Percentiles rank a stretch among this genome's conserved stretches.
These are phyloP conservation scores for Plasmopara muralis DNA, from an alignment of 352 stramenopile genomes.

Conservation along the genomic window DNA sequence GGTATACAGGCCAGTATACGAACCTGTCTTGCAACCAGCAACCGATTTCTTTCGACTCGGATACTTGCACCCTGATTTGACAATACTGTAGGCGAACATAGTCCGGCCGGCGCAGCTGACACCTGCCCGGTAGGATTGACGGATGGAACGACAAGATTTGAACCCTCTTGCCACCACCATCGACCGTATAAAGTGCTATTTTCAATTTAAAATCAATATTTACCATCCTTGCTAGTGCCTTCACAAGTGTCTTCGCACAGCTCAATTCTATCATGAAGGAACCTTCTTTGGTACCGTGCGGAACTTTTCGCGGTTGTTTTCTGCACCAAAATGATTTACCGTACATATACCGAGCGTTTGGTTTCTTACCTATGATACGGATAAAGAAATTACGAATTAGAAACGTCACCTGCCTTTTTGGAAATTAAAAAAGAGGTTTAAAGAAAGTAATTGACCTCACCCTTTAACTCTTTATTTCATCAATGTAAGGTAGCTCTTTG, in stretches of 20 bases:
- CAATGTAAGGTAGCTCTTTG: no score
- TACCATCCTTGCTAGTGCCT: no score
- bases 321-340: conserved; percentile 32
- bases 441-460: no score
- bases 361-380: no score
- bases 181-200: conserved; percentile 2
- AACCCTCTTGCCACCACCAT: conserved; percentile 3
- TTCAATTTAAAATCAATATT: no score
- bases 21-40: conserved; percentile 16
- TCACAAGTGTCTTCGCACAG: no score
- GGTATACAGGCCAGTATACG: conserved; percentile 11
- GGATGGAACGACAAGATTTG: conserved; percentile 15
- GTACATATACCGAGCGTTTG: neutral
- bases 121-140: conserved; percentile 6
- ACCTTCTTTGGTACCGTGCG: neutral
- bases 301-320: conserved; percentile 15
- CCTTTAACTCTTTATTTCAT: no score
- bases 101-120: conserved; percentile 16
- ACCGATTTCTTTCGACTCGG: conserved; percentile 4
- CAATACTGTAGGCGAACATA: conserved; percentile 16
- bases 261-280: no score
- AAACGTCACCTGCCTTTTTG: no score
- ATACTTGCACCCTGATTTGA: conserved; percentile 8
- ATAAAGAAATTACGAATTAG: no score
- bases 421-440: no score